Base-by-base conservation (phyloP, 768 basidiomycete genomes). In the Pisolithus orientalis region DNA sequence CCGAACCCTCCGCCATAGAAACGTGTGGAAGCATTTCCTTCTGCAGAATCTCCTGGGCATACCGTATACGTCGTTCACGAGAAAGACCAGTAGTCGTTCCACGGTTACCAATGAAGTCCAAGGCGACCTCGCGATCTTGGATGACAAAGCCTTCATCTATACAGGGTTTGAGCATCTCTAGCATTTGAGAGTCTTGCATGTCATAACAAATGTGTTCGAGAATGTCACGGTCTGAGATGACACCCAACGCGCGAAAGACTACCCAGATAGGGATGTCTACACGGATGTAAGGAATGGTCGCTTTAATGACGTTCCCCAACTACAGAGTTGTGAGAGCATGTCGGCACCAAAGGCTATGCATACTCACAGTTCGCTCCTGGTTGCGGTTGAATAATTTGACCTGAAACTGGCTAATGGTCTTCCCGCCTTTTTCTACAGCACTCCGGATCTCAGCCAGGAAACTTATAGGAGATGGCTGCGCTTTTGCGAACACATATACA, bases 1-100 rank as follows among this genome's bases (percentile, higher is more conserved):
- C 92, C 6, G 92, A 93, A 5, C 94, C 94, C 67, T 95, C 93
- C 1, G 85, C 82, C 85, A 94, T 94, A 2, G 94, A 94, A 24
- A 99, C 87, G 62, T 98, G 96, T 0, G 96, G 96, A 43, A 99
- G 67, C 88, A 98, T 94, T 72, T 98, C 95, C 71, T 97, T 98
- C 71, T 98, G 94, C 52, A 99, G 64, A 61, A 99, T 97, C 68
- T 98, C 96, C 65, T 94, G 91, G 0, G 96, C 96, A 62, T 96
- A 96, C 47, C 94, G 86, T 51, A 97, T 85, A 69, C 94, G 92
- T 51, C 90, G 85, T 62, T 96, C 94, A 44, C 89, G 82, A 32
- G 90, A 90, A 48, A 96, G 81, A 66, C 91, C 91, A 2, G 90
- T 90, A 0, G 93, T 92, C 14, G 94, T 94, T 44, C 94, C 95